phyloP scores from a whole-genome alignment of 73 alveolate species.

The Paramecium tetraurelia region DNA sequence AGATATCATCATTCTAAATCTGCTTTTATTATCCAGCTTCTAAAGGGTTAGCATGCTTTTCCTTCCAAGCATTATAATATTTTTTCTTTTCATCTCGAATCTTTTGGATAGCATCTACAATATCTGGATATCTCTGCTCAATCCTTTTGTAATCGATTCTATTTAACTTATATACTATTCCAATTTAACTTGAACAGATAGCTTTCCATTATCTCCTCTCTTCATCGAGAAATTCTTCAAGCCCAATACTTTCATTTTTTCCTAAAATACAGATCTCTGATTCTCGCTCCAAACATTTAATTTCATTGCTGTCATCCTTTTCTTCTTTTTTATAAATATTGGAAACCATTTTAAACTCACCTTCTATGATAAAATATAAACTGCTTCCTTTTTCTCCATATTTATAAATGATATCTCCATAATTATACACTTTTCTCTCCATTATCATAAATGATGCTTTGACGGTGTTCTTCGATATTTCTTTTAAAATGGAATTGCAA shows the following conservation, averaged over 20 bases:
- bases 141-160: conserved; percentile 46
- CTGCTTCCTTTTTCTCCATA: not conserved
- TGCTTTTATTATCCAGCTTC: not conserved
- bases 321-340: not conserved
- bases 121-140: conserved; percentile 28
- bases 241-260: conserved; percentile 28
- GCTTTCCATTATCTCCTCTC: conserved; percentile 34
- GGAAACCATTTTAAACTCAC: conserved; percentile 11
- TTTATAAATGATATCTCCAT: conserved; percentile 1
- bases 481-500: conserved; percentile 15
- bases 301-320: not conserved
- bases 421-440: conserved; percentile 39
- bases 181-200: conserved; percentile 1
- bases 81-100: not conserved
- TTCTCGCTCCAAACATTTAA: not conserved
- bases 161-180: conserved; percentile 26
- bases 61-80: conserved; percentile 23
- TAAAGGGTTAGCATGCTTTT: not conserved
- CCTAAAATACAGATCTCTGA: not conserved
- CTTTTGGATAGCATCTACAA: conserved; percentile 32
- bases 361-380: conserved; percentile 29
- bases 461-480: conserved; percentile 31
- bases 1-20: not conserved
- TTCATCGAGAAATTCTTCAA: conserved; percentile 33
- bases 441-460: conserved; percentile 46